phyloP scores from a whole-genome alignment of 257 asterid genomes.

The Marsdenia floribunda region DNA sequence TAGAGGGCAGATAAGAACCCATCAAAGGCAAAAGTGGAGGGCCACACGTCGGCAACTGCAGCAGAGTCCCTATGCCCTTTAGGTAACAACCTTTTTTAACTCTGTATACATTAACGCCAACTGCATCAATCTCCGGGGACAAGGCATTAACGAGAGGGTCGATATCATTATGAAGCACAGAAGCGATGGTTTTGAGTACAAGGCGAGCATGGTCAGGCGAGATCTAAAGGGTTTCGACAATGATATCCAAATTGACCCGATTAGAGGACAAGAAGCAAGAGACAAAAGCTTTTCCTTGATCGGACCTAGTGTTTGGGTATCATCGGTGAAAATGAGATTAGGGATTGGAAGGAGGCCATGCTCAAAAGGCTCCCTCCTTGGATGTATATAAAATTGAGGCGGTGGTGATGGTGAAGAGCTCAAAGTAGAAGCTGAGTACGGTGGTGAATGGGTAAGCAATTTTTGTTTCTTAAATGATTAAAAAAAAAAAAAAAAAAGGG shows the following conservation, averaged over 20 bases:
- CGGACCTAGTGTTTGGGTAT: constrained; percentile 53
- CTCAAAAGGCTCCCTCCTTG: too few relatives aligned
- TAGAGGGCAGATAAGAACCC: constrained; percentile 77
- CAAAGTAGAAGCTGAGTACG: constrained; percentile 16
- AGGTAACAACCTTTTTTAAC: constrained; percentile 80
- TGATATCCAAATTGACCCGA: constrained; percentile 38
- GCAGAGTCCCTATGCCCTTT: constrained; percentile 90
- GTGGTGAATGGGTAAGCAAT: not conserved
- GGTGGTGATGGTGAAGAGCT: constrained; percentile 14
- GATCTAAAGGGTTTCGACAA: constrained; percentile 52
- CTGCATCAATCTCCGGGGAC: constrained; percentile 42
- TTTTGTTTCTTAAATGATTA: too few relatives aligned
- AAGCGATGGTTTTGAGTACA: constrained; percentile 55
- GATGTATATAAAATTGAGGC: too few relatives aligned
- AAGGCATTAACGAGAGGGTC: constrained; percentile 53
- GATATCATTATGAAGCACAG: constrained; percentile 49
- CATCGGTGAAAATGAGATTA: constrained; percentile 75
- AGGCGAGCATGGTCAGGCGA: constrained; percentile 67
- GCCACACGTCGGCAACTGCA: constrained; percentile 95
- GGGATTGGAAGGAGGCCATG: constrained; percentile 80
- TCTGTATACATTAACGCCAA: constrained; percentile 70
- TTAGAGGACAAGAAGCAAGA: constrained; percentile 31
- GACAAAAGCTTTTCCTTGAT: constrained; percentile 61
- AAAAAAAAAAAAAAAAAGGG: too few relatives aligned
- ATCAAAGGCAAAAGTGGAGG: constrained; percentile 84